Conservation (phyloP, 2,329 filamentous ascomycete genomes). For the Macrophomina pseudophaseolina region DNA sequence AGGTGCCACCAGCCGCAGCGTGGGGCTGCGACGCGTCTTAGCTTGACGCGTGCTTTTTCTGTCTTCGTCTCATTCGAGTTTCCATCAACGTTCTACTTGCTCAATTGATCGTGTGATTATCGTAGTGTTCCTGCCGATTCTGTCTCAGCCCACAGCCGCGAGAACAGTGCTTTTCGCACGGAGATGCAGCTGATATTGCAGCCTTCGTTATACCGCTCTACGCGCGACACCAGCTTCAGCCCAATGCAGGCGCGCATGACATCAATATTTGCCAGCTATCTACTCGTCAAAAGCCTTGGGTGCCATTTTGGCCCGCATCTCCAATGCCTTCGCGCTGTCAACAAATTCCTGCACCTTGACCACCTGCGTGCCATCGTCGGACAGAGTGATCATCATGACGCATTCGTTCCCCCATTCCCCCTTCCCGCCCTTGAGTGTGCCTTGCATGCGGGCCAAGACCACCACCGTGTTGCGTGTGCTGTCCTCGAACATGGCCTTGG, state of each 20-base stretch:
- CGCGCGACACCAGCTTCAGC: neutral
- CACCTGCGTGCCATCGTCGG: conserved; percentile 29
- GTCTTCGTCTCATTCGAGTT: no score
- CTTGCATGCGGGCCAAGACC: conserved; percentile 45
- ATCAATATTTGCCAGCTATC: neutral
- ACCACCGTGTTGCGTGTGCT: conserved; percentile 42
- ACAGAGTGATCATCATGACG: conserved; percentile 31
- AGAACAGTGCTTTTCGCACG: neutral
- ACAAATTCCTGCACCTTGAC: conserved; percentile 47
- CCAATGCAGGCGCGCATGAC: neutral
- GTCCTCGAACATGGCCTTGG: conserved; percentile 41
- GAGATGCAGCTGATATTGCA: no score
- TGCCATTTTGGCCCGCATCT: conserved; percentile 40
- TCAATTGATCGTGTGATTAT: no score
- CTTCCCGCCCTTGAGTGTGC: conserved; percentile 31
- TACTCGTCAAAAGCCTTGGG: conserved; percentile 30
- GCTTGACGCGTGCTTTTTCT: neutral
- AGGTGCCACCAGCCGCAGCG: no score
- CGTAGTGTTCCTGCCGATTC: neutral
- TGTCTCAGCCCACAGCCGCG: neutral
- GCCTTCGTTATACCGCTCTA: neutral
- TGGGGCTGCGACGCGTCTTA: neutral
- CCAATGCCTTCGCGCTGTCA: conserved; percentile 44
- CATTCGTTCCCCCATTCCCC: conserved; percentile 33
- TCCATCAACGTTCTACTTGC: no score